Evolutionary conservation across 2,329 filamentous ascomycete genomes (phyloP).

Genomic region (Claviceps sp.): DNA sequence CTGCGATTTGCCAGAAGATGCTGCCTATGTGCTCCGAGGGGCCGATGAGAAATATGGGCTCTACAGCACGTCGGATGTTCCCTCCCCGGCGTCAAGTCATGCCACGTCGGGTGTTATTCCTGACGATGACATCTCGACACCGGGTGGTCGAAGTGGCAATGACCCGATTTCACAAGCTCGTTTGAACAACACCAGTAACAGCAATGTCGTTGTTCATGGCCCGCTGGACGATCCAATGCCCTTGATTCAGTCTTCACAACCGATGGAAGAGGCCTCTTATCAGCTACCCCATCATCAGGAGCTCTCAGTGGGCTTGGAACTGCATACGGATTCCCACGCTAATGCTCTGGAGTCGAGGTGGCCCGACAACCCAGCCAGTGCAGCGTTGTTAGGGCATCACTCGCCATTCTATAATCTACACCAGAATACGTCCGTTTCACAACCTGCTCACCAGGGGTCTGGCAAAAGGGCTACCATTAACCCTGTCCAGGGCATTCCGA

Average conservation of each 20-base stretch:
- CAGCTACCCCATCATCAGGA: not conserved
- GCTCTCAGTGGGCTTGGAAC: not conserved
- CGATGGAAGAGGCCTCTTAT: not conserved
- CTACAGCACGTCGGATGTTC: slow-evolving; percentile 49
- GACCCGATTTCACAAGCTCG: slow-evolving; percentile 19
- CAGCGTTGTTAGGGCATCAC: not conserved
- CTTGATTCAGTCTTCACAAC: slow-evolving; percentile 6
- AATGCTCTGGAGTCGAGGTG: slow-evolving; percentile 14
- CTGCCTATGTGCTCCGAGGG: slow-evolving; percentile 57
- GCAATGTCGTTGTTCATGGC: not conserved
- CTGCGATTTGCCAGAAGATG: slow-evolving; percentile 76
- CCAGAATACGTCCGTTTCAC: slow-evolving; percentile 2
- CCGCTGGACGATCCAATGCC: slow-evolving; percentile 7
- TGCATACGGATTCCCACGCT: slow-evolving; percentile 11
- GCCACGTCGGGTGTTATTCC: slow-evolving; percentile 16
- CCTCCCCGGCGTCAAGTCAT: slow-evolving; percentile 34
- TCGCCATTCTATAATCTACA: slow-evolving; percentile 2
- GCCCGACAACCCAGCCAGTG: slow-evolving; percentile 3
- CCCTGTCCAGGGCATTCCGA: slow-evolving; percentile 17
- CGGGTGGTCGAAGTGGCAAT: slow-evolving; percentile 22
- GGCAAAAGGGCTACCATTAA: not conserved
- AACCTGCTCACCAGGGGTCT: slow-evolving; percentile 11
- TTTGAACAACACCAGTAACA: slow-evolving; percentile 2
- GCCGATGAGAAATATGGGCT: slow-evolving; percentile 70
- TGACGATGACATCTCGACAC: slow-evolving; percentile 13